These are phyloP conservation scores for Fraxinus velutina DNA, from an alignment of 305 asterid species.

Conservation along the genomic window DNA sequence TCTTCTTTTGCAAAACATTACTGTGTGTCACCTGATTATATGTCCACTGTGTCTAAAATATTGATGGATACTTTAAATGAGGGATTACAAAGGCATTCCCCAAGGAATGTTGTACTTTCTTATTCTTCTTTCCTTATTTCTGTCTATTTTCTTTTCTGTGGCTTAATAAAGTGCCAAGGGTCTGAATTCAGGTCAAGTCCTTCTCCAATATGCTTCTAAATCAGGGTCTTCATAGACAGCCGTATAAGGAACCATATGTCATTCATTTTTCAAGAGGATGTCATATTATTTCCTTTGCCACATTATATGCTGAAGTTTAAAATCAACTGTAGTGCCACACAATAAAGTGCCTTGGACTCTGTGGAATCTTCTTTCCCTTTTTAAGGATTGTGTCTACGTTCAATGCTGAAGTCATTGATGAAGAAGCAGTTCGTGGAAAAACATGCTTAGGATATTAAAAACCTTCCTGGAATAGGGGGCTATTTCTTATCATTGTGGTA, in stretches of 20 bases:
- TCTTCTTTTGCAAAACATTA: constrained; percentile 4
- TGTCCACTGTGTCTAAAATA: background rate
- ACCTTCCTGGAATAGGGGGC: background rate
- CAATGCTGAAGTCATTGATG: background rate
- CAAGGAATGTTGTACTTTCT: background rate
- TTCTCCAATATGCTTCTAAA: background rate
- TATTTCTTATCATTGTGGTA: background rate
- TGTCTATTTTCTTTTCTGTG: background rate
- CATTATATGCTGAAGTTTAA: background rate
- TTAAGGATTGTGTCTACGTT: background rate
- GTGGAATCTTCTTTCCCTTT: background rate
- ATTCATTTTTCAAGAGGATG: background rate
- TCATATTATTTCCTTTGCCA: background rate
- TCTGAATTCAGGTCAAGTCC: background rate
- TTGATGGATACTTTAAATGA: background rate
- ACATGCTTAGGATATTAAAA: background rate
- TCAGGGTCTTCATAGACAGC: background rate
- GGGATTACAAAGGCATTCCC: background rate
- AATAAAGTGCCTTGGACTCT: background rate
- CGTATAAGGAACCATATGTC: background rate
- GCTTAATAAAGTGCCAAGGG: background rate
- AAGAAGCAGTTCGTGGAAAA: background rate
- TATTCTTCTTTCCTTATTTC: background rate
- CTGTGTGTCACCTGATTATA: background rate
- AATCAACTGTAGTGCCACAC: background rate